phyloP scores from a whole-genome alignment of 345 rosid species.

The Noccaea bulbosa region DNA sequence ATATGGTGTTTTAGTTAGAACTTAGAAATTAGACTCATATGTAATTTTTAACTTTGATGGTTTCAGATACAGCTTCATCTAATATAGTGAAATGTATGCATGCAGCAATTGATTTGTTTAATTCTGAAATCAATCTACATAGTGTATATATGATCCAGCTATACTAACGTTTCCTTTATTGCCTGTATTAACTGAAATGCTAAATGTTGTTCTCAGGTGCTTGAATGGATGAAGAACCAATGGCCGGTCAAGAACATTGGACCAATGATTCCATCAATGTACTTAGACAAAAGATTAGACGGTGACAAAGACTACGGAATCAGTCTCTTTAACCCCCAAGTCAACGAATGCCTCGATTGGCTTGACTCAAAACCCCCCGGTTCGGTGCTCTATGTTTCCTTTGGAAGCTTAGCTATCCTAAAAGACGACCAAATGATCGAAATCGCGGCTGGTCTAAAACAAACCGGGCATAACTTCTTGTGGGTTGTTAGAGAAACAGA shows the following conservation, averaged over 20 bases:
- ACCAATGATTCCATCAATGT: conserved; percentile 59
- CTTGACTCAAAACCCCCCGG: conserved; percentile 48
- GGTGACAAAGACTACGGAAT: conserved; percentile 57
- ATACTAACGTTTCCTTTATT: background rate
- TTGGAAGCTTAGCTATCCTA: conserved; percentile 53
- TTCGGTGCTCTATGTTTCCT: conserved; percentile 58
- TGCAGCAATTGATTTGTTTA: background rate
- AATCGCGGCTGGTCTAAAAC: conserved; percentile 49
- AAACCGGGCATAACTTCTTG: conserved; percentile 46
- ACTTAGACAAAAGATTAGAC: conserved; percentile 52
- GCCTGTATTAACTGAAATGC: background rate
- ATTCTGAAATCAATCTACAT: background rate
- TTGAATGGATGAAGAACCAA: conserved; percentile 52
- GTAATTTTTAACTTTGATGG: background rate
- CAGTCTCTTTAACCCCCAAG: conserved; percentile 53
- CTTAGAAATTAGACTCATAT: background rate
- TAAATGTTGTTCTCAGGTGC: conserved; percentile 30
- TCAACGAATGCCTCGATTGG: conserved; percentile 51
- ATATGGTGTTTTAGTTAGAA: background rate
- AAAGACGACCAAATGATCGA: conserved; percentile 59
- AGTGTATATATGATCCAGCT: background rate
- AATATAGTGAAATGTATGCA: background rate
- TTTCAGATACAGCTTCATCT: background rate
- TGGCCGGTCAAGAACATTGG: conserved; percentile 54
- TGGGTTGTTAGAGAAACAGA: conserved; percentile 70